A percentile compares a stretch with the other conserved stretches of the same genome.
Evolutionary conservation across 345 rosid species (phyloP).

Genomic region (Moringa oleifera): DNA sequence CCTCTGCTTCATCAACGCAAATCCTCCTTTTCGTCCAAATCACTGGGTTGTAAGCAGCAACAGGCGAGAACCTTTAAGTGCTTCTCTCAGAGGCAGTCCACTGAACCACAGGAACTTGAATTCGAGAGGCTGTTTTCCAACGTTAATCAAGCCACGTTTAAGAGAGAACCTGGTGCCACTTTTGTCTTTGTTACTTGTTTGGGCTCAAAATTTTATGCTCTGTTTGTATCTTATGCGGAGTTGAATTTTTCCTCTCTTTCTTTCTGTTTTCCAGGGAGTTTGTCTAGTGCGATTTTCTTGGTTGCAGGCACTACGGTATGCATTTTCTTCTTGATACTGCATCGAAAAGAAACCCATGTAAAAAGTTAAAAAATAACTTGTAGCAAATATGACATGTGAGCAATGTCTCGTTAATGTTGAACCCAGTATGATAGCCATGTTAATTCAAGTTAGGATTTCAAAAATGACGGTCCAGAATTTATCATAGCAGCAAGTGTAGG

Average conservation of each 20-base stretch:
- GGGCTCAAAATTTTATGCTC: too few species aligned
- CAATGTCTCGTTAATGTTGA: background rate
- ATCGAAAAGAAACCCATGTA: too few species aligned
- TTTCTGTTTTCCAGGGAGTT: slow-evolving; percentile 47
- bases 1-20: background rate
- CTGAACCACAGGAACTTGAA: slow-evolving; percentile 26
- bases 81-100: slow-evolving; percentile 37
- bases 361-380: too few species aligned
- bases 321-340: background rate
- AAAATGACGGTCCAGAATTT: too few species aligned
- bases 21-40: background rate
- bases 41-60: background rate
- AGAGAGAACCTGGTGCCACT: slow-evolving; percentile 70
- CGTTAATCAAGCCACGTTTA: slow-evolving; percentile 64
- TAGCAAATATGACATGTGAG: too few species aligned
- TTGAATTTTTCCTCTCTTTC: slow-evolving; percentile 3
- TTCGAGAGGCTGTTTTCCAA: slow-evolving; percentile 86
- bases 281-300: slow-evolving; percentile 72
- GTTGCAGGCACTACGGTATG: slow-evolving; percentile 88
- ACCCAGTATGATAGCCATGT: background rate
- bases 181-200: background rate
- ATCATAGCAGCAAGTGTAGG: too few species aligned
- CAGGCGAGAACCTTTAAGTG: slow-evolving; percentile 28
- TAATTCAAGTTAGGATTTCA: too few species aligned
- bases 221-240: background rate